A percentile compares a stretch with the other conserved stretches of the same genome.
These are phyloP conservation scores for Globisporangium yorkense DNA, from an alignment of 352 stramenopile species.

Conservation along the genomic window DNA sequence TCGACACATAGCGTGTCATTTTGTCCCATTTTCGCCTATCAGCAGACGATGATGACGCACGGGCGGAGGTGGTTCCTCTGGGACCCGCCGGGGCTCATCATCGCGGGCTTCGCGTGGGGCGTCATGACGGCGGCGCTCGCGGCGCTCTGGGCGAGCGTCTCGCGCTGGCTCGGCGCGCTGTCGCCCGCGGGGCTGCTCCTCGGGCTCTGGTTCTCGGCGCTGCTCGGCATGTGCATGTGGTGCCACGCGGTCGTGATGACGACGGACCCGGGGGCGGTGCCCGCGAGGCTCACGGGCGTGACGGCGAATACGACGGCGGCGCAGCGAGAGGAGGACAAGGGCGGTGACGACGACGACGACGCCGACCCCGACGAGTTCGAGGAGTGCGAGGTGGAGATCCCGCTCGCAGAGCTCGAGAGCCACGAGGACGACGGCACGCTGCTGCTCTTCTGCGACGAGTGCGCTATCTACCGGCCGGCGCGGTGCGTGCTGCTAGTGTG, in stretches of 20 bases:
- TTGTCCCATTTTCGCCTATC: too few species aligned
- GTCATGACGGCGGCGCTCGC: slow-evolving; percentile 38
- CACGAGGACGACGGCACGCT: slow-evolving; percentile 70
- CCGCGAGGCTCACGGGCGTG: slow-evolving; percentile 26
- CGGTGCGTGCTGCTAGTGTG: slow-evolving; percentile 24
- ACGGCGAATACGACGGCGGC: not conserved
- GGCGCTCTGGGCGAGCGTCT: slow-evolving; percentile 43
- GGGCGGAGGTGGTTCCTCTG: slow-evolving; percentile 43
- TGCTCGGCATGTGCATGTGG: slow-evolving; percentile 74
- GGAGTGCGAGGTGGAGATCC: slow-evolving; percentile 57
- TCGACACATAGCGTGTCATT: too few species aligned
- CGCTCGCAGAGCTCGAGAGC: slow-evolving; percentile 56
- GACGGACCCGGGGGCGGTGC: slow-evolving; percentile 70
- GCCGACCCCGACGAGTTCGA: slow-evolving; percentile 20
- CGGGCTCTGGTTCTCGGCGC: slow-evolving; percentile 35
- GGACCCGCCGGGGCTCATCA: slow-evolving; percentile 56
- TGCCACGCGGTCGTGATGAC: slow-evolving; percentile 67
- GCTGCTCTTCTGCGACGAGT: slow-evolving; percentile 77
- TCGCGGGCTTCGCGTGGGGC: slow-evolving; percentile 54
- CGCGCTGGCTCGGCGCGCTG: slow-evolving; percentile 47
- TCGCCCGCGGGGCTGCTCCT: slow-evolving; percentile 41
- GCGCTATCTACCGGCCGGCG: slow-evolving; percentile 65
- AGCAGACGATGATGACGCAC: not conserved
- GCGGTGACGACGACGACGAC: slow-evolving; percentile 13
- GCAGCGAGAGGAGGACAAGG: not conserved